phyloP scores from a whole-genome alignment of 305 asterid species.

The Fraxinus dipetala region DNA sequence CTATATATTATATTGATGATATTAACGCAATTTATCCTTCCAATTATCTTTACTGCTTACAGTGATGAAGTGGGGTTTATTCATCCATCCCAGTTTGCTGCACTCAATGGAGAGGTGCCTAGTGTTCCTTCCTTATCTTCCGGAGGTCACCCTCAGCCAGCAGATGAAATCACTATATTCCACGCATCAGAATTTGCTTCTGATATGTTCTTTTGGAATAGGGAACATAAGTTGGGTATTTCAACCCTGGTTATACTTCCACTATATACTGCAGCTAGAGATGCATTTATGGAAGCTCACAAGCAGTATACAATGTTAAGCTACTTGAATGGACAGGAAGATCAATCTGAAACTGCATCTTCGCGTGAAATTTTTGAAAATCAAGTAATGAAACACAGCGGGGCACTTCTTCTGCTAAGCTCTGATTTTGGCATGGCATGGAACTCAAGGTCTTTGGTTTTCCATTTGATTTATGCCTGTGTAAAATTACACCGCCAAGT shows the following conservation, averaged over 20 bases:
- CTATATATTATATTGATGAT: background rate
- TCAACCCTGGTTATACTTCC: conserved; percentile 57
- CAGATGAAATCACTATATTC: conserved; percentile 22
- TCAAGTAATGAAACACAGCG: conserved; percentile 81
- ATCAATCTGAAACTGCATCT: conserved; percentile 26
- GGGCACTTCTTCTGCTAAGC: conserved; percentile 71
- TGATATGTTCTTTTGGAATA: conserved; percentile 53
- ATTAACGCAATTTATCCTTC: background rate
- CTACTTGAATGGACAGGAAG: conserved; percentile 21
- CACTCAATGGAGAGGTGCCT: conserved; percentile 42
- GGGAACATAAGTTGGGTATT: conserved; percentile 76
- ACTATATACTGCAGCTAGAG: conserved; percentile 58
- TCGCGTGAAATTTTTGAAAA: conserved; percentile 33
- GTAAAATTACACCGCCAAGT: background rate
- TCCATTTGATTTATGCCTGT: conserved; percentile 1
- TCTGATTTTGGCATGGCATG: conserved; percentile 91
- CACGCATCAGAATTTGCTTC: conserved; percentile 24
- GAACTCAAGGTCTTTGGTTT: conserved; percentile 63
- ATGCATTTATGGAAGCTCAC: conserved; percentile 60
- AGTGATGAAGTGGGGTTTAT: conserved; percentile 91
- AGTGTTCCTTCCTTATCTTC: conserved; percentile 26
- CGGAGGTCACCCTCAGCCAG: conserved; percentile 16
- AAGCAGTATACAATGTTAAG: conserved; percentile 36
- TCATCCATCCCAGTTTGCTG: conserved; percentile 71
- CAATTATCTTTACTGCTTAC: conserved; percentile 18